Conservation (phyloP, 2,329 filamentous ascomycete genomes). For the Emericellopsis atlantica region DNA sequence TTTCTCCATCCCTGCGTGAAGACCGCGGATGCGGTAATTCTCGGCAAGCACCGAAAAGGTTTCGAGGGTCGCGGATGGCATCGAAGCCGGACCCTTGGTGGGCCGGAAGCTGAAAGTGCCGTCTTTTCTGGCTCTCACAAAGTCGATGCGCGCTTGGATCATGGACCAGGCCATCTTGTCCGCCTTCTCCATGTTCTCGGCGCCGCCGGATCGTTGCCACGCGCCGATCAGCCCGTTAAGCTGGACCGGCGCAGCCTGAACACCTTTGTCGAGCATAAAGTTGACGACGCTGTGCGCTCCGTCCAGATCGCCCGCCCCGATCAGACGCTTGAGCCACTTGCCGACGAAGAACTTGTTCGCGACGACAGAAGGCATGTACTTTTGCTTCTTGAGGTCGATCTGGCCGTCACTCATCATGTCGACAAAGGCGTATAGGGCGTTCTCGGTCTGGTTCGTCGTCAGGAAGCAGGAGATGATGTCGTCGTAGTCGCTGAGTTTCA, state of each 20-base stretch:
- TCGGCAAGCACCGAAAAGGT: constrained; percentile 67
- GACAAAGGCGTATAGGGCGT: constrained; percentile 66
- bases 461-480: constrained; percentile 60
- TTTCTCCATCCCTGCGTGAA: constrained; percentile 42
- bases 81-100: constrained; percentile 6
- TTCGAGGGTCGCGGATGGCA: constrained; percentile 56
- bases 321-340: constrained; percentile 78
- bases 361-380: constrained; percentile 32
- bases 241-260: constrained; percentile 59
- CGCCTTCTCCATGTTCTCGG: constrained; percentile 43
- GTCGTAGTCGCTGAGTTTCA: constrained; percentile 68
- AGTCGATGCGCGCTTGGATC: constrained; percentile 55
- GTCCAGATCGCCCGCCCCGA: constrained; percentile 57
- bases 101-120: not conserved
- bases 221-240: constrained; percentile 74
- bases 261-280: constrained; percentile 59
- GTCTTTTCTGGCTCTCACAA: constrained; percentile 37
- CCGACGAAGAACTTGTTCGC: constrained; percentile 73
- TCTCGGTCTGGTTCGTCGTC: constrained; percentile 47
- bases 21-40: constrained; percentile 52
- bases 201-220: constrained; percentile 54
- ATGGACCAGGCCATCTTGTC: constrained; percentile 64
- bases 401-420: constrained; percentile 71
- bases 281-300: constrained; percentile 62
- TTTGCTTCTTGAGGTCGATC: constrained; percentile 31